Evolutionary conservation across 768 basidiomycete genomes (phyloP), one percentile per base, ranked within the genome.

Genomic region (Cantharellus anzutake): DNA sequence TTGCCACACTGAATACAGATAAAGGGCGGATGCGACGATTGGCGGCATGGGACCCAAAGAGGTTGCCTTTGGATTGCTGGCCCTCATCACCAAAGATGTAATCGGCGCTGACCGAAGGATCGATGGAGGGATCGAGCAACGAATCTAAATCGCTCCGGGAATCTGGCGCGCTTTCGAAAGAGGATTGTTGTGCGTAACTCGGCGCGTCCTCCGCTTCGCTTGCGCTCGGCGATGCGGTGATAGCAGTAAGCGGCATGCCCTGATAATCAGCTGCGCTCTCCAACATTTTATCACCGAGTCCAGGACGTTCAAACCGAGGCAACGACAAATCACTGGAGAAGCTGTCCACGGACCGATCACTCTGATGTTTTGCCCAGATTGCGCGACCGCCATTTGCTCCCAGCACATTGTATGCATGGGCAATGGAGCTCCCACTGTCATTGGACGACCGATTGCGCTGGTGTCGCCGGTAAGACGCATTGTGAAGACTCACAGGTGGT

Each of bases 261-360:
- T 37, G 7, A 53, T 73, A 75, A 41, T 78, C 79, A 7, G 70
- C 76, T 20, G 60, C 63, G 40, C 74, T 80, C 42, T 84, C 81
- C 63, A 90, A 84, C 87, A 90, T 90, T 76, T 88, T 90, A 69
- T 90, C 87, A 0, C 87, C 86, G 2, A 89, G 67, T 2, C 81
- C 84, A 2, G 87, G 87, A 5, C 86, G 77, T 2, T 76, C 80
- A 0, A 84, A 68, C n/a, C 76, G 72, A 63, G 73, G 69, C 2
- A 70, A 73, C 5, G 83, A 81, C 62, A 77, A 78, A 52, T 84
- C 80, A 64, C 83, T 87, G 66, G 75, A 69, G 40, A 79, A 68
- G 0, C 86, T 88, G 62, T 88, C 86, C 1, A 76, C 67, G 57
- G 41, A 51, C 39, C 48, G 41, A 16, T 58, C 63, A 20, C 72